Conservation (phyloP, 371 early-diverging fungal genomes). For the Coemansia sp. region DNA sequence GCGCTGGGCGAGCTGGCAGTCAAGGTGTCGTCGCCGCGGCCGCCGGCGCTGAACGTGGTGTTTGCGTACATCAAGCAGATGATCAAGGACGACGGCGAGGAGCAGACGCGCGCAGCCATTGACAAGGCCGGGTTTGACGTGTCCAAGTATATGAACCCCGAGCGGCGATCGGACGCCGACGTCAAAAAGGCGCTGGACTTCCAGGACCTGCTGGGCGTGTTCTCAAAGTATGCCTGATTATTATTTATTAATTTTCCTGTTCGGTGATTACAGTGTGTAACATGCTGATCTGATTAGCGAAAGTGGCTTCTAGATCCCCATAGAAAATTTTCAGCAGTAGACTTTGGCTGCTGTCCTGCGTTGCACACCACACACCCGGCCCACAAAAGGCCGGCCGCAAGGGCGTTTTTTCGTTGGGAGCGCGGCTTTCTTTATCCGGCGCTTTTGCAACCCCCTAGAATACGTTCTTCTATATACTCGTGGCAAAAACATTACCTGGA, state of each 20-base stretch:
- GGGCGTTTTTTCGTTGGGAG: no score
- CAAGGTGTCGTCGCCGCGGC: constrained; percentile 12
- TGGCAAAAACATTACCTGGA: constrained; percentile 3
- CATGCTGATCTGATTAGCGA: neutral
- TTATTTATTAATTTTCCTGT: neutral
- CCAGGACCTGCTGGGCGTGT: constrained; percentile 24
- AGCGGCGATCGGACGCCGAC: constrained; percentile 26
- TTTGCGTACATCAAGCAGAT: constrained; percentile 32
- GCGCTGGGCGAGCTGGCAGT: constrained; percentile 47
- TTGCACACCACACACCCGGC: no score
- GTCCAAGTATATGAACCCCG: constrained; percentile 19
- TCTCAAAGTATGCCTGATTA: constrained; percentile 24
- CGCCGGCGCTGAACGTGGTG: constrained; percentile 21
- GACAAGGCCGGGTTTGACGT: constrained; percentile 38
- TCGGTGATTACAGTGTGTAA: neutral
- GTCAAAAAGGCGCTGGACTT: constrained; percentile 26
- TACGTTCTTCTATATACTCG: neutral
- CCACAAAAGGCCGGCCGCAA: no score
- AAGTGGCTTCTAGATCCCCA: neutral
- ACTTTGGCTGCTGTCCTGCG: no score
- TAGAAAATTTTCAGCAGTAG: neutral
- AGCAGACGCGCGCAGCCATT: constrained; percentile 18
- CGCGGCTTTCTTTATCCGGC: no score
- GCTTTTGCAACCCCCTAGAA: neutral
- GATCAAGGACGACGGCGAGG: constrained; percentile 19